Conservation (phyloP, 1,284 basidiomycete species). For the Chiua sp. region DNA sequence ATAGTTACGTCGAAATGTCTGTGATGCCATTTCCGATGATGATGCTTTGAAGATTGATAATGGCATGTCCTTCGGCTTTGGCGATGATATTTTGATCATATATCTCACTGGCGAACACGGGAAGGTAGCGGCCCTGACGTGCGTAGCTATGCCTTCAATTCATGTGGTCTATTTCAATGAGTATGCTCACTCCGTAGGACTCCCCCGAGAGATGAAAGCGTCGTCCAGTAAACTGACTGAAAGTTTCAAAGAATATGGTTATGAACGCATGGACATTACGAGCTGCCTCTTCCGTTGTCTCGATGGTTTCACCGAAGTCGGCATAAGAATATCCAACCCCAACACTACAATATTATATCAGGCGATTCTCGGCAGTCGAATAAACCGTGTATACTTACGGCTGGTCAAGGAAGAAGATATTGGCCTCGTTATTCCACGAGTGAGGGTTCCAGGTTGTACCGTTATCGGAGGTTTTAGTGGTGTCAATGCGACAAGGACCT, state of each 20-base stretch:
- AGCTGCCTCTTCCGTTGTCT: conserved; percentile 75
- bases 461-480: conserved; percentile 50
- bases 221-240: conserved; percentile 67
- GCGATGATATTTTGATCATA: conserved; percentile 73
- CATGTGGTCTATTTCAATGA: not conserved
- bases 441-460: conserved; percentile 67
- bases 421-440: conserved; percentile 72
- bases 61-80: conserved; percentile 55
- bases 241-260: conserved; percentile 77
- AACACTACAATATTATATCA: conserved; percentile 34
- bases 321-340: conserved; percentile 55
- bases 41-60: conserved; percentile 72
- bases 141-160: not conserved
- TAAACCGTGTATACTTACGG: conserved; percentile 56
- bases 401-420: conserved; percentile 77
- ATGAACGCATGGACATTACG: conserved; percentile 75
- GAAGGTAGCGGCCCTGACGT: conserved; percentile 74
- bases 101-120: conserved; percentile 82
- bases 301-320: conserved; percentile 56
- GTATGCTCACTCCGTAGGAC: conserved; percentile 60
- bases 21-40: conserved; percentile 70
- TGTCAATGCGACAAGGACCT: conserved; percentile 66
- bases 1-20: conserved; percentile 59
- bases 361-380: conserved; percentile 33
- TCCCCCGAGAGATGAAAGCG: conserved; percentile 75